Percentiles rank a stretch among this genome's conserved stretches.
Evolutionary conservation across 2,329 filamentous ascomycete species (phyloP).

Genomic region (Elsinoe arachidis): DNA sequence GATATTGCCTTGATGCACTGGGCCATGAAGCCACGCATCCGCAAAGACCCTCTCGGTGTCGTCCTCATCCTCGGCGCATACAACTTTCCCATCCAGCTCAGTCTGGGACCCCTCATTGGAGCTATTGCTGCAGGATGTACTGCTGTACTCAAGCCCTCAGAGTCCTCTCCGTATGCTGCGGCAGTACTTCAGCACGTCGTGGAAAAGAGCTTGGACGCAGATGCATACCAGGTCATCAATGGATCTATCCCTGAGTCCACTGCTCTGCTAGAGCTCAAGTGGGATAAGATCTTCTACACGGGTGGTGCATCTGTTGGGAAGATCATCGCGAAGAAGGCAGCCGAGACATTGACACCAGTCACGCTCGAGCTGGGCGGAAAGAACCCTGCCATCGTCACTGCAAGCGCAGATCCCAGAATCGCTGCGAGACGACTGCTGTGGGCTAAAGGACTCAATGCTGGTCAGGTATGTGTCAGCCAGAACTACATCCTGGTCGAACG

Average conservation of each 20-base stretch:
- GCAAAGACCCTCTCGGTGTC: constrained; percentile 79
- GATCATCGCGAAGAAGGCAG: constrained; percentile 46
- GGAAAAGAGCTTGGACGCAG: constrained; percentile 64
- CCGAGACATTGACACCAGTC: constrained; percentile 62
- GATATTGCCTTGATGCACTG: constrained; percentile 62
- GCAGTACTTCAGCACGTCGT: constrained; percentile 73
- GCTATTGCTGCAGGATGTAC: constrained; percentile 91
- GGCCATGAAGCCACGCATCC: constrained; percentile 63
- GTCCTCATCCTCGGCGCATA: constrained; percentile 81
- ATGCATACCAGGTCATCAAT: constrained; percentile 69
- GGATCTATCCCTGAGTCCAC: constrained; percentile 74
- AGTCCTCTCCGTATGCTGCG: constrained; percentile 66
- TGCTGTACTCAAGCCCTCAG: constrained; percentile 82
- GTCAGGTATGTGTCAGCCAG: constrained; percentile 86
- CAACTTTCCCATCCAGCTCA: constrained; percentile 86
- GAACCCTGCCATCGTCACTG: constrained; percentile 88
- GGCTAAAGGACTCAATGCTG: constrained; percentile 79
- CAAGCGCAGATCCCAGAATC: constrained; percentile 67
- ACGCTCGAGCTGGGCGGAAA: constrained; percentile 81
- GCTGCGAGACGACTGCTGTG: constrained; percentile 80
- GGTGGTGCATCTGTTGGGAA: constrained; percentile 65
- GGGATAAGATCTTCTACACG: constrained; percentile 98
- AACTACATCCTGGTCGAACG: constrained; percentile 86
- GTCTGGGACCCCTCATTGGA: constrained; percentile 69
- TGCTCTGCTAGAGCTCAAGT: constrained; percentile 75